phyloP scores from a whole-genome alignment of 768 basidiomycete species.

The Mycena epipterygia region DNA sequence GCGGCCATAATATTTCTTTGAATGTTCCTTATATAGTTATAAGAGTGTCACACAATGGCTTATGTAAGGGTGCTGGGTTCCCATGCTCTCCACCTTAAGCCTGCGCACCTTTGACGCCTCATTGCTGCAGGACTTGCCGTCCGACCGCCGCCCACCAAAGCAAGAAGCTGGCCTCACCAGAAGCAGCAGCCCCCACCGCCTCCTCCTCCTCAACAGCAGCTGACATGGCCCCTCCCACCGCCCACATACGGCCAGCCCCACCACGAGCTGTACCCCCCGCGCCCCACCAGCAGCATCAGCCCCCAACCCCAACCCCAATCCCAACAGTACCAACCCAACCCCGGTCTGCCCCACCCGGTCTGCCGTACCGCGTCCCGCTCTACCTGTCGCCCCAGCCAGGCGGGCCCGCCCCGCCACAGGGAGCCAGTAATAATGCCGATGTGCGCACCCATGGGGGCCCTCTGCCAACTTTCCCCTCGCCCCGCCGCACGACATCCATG shows the following conservation, averaged over 20 bases:
- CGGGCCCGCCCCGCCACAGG: not conserved
- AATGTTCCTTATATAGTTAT: too few relatives aligned
- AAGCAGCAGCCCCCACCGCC: not conserved
- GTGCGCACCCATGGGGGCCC: slow-evolving; percentile 30
- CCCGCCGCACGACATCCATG: not conserved
- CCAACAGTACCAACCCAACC: not conserved
- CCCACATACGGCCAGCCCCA: slow-evolving; percentile 4
- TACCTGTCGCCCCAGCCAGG: slow-evolving; percentile 32
- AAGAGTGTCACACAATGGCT: too few relatives aligned
- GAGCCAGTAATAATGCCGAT: too few relatives aligned
- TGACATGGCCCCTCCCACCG: not conserved
- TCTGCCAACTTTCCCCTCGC: slow-evolving; percentile 25
- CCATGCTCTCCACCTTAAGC: too few relatives aligned
- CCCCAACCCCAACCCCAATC: too few relatives aligned
- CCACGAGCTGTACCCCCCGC: slow-evolving; percentile 7
- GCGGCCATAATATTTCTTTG: too few relatives aligned
- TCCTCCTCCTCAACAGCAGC: not conserved
- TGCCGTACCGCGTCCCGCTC: not conserved
- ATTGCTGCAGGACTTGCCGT: slow-evolving; percentile 79
- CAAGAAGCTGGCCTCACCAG: slow-evolving; percentile 3
- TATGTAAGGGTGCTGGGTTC: too few relatives aligned
- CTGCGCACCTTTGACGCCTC: too few relatives aligned
- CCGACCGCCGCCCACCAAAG: slow-evolving; percentile 51
- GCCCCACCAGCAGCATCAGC: not conserved
- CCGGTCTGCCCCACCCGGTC: not conserved